These are phyloP conservation scores for Diaporthe sp. DNA, from an alignment of 2,329 filamentous ascomycete genomes.

Conservation along the genomic window DNA sequence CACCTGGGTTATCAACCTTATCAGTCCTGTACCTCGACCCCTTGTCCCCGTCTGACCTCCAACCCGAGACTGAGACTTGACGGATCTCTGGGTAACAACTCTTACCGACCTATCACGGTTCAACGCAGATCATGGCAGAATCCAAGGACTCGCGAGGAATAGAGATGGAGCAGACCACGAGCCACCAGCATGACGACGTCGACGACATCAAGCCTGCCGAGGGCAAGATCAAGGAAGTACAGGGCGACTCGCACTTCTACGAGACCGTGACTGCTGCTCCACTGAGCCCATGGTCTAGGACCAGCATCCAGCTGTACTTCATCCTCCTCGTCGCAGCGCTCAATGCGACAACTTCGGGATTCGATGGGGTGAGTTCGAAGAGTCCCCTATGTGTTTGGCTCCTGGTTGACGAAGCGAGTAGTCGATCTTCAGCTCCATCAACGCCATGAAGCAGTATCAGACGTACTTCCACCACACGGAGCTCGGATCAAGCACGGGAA, in stretches of 20 bases:
- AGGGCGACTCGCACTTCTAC: slow-evolving; percentile 48
- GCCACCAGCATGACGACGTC: slow-evolving; percentile 15
- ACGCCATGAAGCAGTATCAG: slow-evolving; percentile 49
- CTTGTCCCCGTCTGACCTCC: no score
- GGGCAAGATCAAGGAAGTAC: slow-evolving; percentile 46
- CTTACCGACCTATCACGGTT: no score
- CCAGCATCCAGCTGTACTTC: slow-evolving; percentile 53
- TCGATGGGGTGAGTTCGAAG: slow-evolving; percentile 51
- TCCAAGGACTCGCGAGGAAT: background rate
- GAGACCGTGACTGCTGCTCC: slow-evolving; percentile 49
- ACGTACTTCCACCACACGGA: slow-evolving; percentile 43
- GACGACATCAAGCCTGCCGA: slow-evolving; percentile 43
- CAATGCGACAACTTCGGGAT: slow-evolving; percentile 55
- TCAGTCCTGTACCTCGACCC: background rate
- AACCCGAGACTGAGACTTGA: no score
- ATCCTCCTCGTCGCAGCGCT: slow-evolving; percentile 54
- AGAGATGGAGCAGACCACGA: slow-evolving; percentile 6
- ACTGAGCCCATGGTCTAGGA: slow-evolving; percentile 51
- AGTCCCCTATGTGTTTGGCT: background rate
- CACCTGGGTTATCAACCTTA: background rate
- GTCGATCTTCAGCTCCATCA: slow-evolving; percentile 52
- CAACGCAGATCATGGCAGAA: background rate
- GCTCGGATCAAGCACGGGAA: slow-evolving; percentile 47
- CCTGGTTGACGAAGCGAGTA: slow-evolving; percentile 13
- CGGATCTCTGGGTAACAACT: background rate